Evolutionary conservation across 2,329 filamentous ascomycete genomes (phyloP), one percentile per base, ranked within the genome.

Genomic region (Ophiostoma montium): DNA sequence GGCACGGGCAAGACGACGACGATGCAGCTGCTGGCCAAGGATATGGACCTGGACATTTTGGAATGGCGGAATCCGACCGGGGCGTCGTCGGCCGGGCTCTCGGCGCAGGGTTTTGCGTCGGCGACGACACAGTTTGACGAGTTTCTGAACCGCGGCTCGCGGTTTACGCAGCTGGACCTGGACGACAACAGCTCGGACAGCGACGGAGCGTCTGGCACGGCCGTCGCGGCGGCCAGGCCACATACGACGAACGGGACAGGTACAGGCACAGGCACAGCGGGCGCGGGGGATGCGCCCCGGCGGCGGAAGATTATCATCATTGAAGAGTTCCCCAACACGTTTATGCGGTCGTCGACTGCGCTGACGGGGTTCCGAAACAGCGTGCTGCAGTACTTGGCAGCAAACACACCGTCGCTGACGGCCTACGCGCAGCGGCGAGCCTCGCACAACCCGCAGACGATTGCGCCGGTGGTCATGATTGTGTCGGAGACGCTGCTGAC

Each of bases 1-100:
- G 92, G 92, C 18, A 85, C 86, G 32, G 92, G 87, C 30, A 98
- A 98, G 67, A 96, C 92, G 1, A 88, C 87, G 0, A 94, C 90
- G 0, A 61, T 96, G 47, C 76, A 76, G 11, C 68, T 95, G 19
- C 72, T 98, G 33, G 83, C 89, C 5, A 78, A 78, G 54, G 78
- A 84, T n/a, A 70, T 96, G 68, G 76, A 74, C 2, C 81, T 84
- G 52, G 78, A 89, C 54, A 67, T 96, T 30, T 68, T 92, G 31
- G 88, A 96, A 64, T 98, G 92, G 92, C 84, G 80, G 60, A 95
- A 94, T 61, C 88, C 90, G 1, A 71, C 76, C 1, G 76, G 74
- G 1, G 61, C 70, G 2, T 42, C 42, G 2, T 46, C 45, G 3
- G 36, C 44, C 0, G 50, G 46, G 7, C 75, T 73, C 1, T 70